Evolutionary conservation across 768 basidiomycete genomes (phyloP).

Genomic region (Collybia nuda): DNA sequence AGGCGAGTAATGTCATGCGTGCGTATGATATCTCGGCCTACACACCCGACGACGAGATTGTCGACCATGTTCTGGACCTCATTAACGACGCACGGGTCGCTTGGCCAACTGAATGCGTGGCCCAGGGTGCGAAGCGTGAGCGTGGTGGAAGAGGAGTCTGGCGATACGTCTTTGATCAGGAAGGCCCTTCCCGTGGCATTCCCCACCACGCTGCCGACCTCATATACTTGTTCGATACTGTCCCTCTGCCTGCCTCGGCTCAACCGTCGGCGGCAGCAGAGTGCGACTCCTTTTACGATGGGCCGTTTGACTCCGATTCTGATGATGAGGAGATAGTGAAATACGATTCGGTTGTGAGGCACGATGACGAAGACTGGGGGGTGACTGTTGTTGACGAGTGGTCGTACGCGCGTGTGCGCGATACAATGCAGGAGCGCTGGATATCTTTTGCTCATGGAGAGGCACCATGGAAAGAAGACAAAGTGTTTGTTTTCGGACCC

Average conservation of each 20-base stretch:
- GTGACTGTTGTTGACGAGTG: conserved; percentile 62
- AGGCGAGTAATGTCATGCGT: conserved; percentile 59
- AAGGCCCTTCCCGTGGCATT: conserved; percentile 60
- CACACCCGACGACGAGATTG: conserved; percentile 65
- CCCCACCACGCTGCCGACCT: conserved; percentile 75
- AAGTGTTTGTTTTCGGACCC: conserved; percentile 78
- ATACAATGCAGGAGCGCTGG: conserved; percentile 75
- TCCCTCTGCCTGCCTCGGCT: conserved; percentile 48
- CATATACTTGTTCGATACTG: conserved; percentile 78
- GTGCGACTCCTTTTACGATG: conserved; percentile 28
- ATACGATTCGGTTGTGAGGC: conserved; percentile 19
- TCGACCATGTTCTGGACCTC: conserved; percentile 68
- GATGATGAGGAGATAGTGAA: conserved; percentile 33
- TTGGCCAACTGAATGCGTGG: conserved; percentile 74
- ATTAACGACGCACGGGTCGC: conserved; percentile 74
- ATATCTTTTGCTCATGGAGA: conserved; percentile 74
- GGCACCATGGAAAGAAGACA: conserved; percentile 67
- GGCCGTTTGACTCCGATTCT: conserved; percentile 27
- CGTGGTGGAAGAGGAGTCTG: conserved; percentile 64
- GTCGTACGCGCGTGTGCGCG: conserved; percentile 65
- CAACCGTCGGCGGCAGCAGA: conserved; percentile 12
- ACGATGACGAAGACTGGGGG: conserved; percentile 44
- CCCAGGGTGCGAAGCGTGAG: conserved; percentile 46
- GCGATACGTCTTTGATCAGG: conserved; percentile 84
- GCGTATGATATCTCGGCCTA: conserved; percentile 70